A percentile compares a stretch with the other conserved stretches of the same genome.
These are phyloP conservation scores for Ophiocordyceps camponoti-saundersi DNA, from an alignment of 2,329 filamentous ascomycete species.

Conservation along the genomic window DNA sequence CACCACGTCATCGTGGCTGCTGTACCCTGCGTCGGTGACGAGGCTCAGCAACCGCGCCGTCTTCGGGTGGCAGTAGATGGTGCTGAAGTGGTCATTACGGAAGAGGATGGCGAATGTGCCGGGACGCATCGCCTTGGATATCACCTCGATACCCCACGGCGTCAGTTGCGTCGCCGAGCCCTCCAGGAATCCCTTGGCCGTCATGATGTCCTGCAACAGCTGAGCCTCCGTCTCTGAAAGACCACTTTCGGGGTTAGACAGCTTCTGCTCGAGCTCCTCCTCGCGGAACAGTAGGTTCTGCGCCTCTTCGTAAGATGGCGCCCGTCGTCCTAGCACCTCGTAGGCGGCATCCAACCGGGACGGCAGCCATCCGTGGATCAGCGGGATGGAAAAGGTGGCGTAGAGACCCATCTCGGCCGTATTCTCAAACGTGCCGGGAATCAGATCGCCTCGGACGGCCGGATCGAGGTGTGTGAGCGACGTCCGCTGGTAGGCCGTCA, in stretches of 20 bases:
- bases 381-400: constrained; percentile 68
- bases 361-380: constrained; percentile 89
- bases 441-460: constrained; percentile 26
- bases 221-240: constrained; percentile 60
- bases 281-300: constrained; percentile 79
- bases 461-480: constrained; percentile 35
- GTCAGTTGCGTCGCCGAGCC: constrained; percentile 79
- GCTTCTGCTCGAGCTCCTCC: constrained; percentile 72
- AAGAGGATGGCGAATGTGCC: constrained; percentile 84
- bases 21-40: constrained; percentile 86
- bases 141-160: constrained; percentile 57
- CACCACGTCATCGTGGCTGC: constrained; percentile 74
- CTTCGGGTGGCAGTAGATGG: constrained; percentile 73
- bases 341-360: constrained; percentile 47
- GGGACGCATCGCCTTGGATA: constrained; percentile 52
- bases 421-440: constrained; percentile 65
- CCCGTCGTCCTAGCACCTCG: constrained; percentile 54
- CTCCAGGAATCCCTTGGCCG: constrained; percentile 69
- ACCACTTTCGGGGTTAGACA: constrained; percentile 27
- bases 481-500: constrained; percentile 29
- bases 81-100: constrained; percentile 94
- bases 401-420: constrained; percentile 86
- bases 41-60: constrained; percentile 62
- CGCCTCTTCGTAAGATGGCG: constrained; percentile 77
- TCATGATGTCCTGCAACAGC: constrained; percentile 65